These are phyloP conservation scores for Metschnikowia anglica DNA, from an alignment of 805 yeast genomes.

Conservation along the genomic window DNA sequence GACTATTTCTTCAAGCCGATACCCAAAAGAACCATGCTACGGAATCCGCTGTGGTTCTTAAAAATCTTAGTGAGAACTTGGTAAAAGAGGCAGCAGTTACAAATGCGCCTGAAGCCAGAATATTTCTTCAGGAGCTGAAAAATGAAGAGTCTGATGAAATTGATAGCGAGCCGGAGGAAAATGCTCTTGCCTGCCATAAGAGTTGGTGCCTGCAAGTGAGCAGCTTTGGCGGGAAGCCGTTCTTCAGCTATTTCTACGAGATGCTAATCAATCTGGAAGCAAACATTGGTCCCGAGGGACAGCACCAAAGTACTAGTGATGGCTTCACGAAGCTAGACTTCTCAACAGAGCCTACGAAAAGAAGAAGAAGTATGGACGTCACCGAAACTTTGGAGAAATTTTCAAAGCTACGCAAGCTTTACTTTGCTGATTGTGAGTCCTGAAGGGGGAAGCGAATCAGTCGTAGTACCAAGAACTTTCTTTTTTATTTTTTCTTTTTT, in stretches of 20 bases:
- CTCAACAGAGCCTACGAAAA: constrained; percentile 12
- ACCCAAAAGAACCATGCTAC: neutral
- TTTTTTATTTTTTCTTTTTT: too few relatives aligned
- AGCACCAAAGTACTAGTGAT: constrained; percentile 19
- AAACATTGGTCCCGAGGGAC: constrained; percentile 29
- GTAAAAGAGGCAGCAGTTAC: neutral
- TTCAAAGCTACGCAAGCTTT: constrained; percentile 35
- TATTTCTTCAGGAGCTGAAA: too few relatives aligned
- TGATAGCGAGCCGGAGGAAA: neutral
- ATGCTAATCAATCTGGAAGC: constrained; percentile 24
- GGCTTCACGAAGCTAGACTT: constrained; percentile 17
- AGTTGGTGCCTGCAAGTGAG: constrained; percentile 34
- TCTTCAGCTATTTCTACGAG: constrained; percentile 26
- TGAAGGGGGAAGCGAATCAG: too few relatives aligned
- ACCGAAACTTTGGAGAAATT: constrained; percentile 35
- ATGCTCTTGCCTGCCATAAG: constrained; percentile 28
- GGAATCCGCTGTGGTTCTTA: neutral
- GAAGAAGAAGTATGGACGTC: constrained; percentile 29
- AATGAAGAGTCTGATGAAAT: neutral
- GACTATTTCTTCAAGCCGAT: constrained; percentile 24
- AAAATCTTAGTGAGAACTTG: neutral
- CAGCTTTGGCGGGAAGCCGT: constrained; percentile 16
- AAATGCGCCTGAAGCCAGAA: too few relatives aligned
- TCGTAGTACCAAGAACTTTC: too few relatives aligned
- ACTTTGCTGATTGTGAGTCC: constrained; percentile 22